Conservation (phyloP, 23 red algal species). For the Gracilaria domingensis region DNA sequence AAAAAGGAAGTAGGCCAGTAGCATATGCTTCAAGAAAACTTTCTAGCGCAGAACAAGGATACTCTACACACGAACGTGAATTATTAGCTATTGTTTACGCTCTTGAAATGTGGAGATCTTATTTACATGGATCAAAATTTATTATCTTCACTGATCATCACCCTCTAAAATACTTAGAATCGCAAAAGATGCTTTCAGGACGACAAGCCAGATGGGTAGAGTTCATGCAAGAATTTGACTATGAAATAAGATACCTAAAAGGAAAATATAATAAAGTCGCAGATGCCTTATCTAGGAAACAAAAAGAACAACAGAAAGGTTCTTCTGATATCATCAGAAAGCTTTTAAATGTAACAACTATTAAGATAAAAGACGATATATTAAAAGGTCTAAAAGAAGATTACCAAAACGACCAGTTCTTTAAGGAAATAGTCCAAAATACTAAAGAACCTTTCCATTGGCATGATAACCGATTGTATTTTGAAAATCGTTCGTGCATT, state of each 20-base stretch:
- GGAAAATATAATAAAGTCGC: constrained; percentile 43
- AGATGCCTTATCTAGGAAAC: constrained; percentile 34
- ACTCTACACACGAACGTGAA: constrained; percentile 40
- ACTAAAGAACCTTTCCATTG: constrained; percentile 14
- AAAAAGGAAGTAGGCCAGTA: constrained; percentile 34
- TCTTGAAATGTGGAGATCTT: constrained; percentile 47
- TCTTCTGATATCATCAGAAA: constrained; percentile 35
- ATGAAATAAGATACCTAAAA: constrained; percentile 48
- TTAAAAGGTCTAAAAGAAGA: not conserved
- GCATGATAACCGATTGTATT: not conserved
- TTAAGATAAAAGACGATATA: not conserved
- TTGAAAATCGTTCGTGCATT: not conserved
- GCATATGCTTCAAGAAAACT: constrained; percentile 60
- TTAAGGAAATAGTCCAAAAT: constrained; percentile 8
- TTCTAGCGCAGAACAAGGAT: constrained; percentile 37
- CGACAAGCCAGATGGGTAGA: constrained; percentile 25
- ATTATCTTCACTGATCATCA: constrained; percentile 30
- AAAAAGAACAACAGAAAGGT: constrained; percentile 1
- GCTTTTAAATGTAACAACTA: not conserved
- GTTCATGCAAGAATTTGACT: constrained; percentile 4
- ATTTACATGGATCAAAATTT: constrained; percentile 40
- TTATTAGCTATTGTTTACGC: constrained; percentile 44
- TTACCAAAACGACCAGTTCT: constrained; percentile 17
- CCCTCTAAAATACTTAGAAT: constrained; percentile 29
- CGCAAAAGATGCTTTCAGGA: constrained; percentile 30